Conservation (phyloP, 2,329 filamentous ascomycete species). For the Metarhizium rileyi region DNA sequence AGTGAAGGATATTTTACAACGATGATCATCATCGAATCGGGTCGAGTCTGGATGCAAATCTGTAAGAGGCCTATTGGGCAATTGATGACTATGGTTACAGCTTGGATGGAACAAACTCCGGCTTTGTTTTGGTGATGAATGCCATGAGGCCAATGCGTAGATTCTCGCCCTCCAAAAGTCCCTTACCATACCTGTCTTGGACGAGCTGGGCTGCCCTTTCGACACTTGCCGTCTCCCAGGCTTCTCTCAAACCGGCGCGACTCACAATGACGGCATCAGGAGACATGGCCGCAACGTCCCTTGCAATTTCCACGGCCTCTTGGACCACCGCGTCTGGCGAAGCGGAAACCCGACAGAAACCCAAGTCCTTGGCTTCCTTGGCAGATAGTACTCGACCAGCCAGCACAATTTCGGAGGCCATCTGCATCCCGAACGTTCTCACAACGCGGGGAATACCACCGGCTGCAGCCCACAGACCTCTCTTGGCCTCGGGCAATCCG, state of each 20-base stretch:
- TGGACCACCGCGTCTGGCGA: constrained; percentile 26
- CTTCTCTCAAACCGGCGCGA: constrained; percentile 26
- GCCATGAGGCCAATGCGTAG: constrained; percentile 38
- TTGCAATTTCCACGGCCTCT: constrained; percentile 26
- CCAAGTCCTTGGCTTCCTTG: constrained; percentile 20
- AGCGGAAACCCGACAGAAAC: constrained; percentile 24
- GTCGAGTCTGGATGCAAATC: too few relatives aligned
- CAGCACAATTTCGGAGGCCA: constrained; percentile 39
- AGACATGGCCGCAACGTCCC: constrained; percentile 23
- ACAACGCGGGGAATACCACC: constrained; percentile 42
- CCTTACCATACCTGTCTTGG: constrained; percentile 29
- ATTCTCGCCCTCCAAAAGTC: constrained; percentile 34
- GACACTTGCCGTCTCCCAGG: constrained; percentile 30
- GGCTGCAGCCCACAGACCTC: constrained; percentile 43
- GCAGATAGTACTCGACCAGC: constrained; percentile 36
- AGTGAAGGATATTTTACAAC: too few relatives aligned
- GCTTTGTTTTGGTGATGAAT: constrained; percentile 40
- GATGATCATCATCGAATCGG: too few relatives aligned
- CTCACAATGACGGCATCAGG: constrained; percentile 30
- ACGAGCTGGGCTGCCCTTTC: constrained; percentile 29
- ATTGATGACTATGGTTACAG: constrained; percentile 18
- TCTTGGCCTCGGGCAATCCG: constrained; percentile 41
- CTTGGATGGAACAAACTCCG: constrained; percentile 39
- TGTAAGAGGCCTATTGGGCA: too few relatives aligned
- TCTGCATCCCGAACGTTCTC: constrained; percentile 33